A percentile compares a stretch with the other conserved stretches of the same genome.
phyloP scores from a whole-genome alignment of 495 filamentous ascomycete genomes.

The Neurospora africana region DNA sequence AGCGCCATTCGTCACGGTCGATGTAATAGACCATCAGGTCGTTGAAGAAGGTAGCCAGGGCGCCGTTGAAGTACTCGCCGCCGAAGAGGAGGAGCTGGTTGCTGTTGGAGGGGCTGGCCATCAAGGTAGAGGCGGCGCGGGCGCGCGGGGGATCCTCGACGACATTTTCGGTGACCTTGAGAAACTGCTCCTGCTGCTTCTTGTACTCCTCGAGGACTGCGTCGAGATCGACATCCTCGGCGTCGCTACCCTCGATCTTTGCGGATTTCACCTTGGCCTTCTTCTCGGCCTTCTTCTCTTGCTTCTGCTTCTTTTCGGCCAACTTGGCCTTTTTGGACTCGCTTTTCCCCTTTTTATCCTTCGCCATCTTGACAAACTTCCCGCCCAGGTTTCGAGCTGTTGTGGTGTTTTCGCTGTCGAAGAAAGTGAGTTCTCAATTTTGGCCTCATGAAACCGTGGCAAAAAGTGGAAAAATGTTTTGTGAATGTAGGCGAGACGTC shows the following conservation, averaged over 20 bases:
- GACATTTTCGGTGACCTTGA: constrained; percentile 78
- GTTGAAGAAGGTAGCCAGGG: constrained; percentile 54
- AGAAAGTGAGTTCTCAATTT: not conserved
- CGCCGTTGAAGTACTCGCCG: constrained; percentile 60
- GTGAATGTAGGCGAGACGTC: not conserved
- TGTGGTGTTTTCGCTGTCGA: not conserved
- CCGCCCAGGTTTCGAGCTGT: not conserved
- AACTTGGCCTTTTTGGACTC: constrained; percentile 52
- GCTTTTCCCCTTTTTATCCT: constrained; percentile 50
- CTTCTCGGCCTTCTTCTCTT: constrained; percentile 53
- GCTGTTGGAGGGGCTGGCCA: constrained; percentile 72
- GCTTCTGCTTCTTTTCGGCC: constrained; percentile 55
- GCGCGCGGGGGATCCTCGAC: constrained; percentile 64
- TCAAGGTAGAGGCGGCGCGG: constrained; percentile 64
- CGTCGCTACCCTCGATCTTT: constrained; percentile 61
- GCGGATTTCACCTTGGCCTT: constrained; percentile 45
- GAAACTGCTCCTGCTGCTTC: constrained; percentile 74
- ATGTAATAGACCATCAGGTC: constrained; percentile 83
- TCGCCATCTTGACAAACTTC: constrained; percentile 32
- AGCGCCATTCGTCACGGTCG: constrained; percentile 76
- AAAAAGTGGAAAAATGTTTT: constrained; percentile 1
- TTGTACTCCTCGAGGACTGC: constrained; percentile 90
- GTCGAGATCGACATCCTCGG: constrained; percentile 89
- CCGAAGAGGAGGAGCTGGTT: constrained; percentile 91
- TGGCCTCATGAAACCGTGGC: not conserved